phyloP scores from a whole-genome alignment of 768 basidiomycete genomes.

The Boletus reticulatus region DNA sequence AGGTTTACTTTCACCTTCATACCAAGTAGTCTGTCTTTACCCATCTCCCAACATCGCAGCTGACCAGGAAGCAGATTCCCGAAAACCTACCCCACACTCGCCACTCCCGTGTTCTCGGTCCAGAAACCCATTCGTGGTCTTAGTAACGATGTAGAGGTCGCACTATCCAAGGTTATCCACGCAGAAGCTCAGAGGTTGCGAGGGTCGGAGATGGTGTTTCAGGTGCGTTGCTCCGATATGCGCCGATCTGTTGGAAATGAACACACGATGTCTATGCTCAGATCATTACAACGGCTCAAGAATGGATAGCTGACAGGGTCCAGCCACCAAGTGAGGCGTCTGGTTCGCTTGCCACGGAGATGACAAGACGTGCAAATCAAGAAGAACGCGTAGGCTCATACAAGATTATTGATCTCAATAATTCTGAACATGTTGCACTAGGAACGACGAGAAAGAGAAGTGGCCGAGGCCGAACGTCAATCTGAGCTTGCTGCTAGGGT shows the following conservation, averaged over 20 bases:
- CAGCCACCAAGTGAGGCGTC: constrained; percentile 54
- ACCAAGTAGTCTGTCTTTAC: constrained; percentile 50
- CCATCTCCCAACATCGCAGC: not conserved
- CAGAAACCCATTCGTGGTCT: constrained; percentile 65
- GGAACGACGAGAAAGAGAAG: constrained; percentile 53
- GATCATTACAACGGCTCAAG: constrained; percentile 67
- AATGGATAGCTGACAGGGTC: constrained; percentile 64
- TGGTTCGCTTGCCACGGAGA: constrained; percentile 75
- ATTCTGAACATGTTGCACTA: constrained; percentile 22
- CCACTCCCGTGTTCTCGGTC: constrained; percentile 64
- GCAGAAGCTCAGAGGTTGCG: constrained; percentile 61
- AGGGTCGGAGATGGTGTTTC: constrained; percentile 78
- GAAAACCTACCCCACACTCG: constrained; percentile 76
- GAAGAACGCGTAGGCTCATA: constrained; percentile 55
- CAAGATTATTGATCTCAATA: not conserved
- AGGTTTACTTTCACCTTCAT: constrained; percentile 64
- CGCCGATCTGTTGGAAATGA: not conserved
- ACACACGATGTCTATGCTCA: constrained; percentile 24
- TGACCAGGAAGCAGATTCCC: constrained; percentile 53
- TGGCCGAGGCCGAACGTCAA: constrained; percentile 53
- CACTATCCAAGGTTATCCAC: constrained; percentile 58
- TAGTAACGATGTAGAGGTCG: constrained; percentile 51
- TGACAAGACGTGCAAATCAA: constrained; percentile 70
- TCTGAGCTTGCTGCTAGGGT: constrained; percentile 48
- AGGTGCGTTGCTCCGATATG: constrained; percentile 41